Evolutionary conservation across 2,329 filamentous ascomycete genomes (phyloP).

Genomic region (Scedosporium dehoogii): DNA sequence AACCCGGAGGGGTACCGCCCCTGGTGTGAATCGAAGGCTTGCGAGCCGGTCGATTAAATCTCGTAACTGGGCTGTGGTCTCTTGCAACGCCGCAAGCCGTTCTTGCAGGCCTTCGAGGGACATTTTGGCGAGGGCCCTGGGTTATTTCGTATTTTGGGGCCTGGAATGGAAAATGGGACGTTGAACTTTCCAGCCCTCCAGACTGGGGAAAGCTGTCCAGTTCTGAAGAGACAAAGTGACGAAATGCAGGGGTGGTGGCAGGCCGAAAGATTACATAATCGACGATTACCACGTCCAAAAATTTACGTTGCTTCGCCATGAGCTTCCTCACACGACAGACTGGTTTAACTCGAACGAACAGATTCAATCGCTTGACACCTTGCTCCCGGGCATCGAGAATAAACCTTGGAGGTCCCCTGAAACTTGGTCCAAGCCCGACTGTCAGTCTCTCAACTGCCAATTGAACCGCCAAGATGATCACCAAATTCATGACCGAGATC

Average conservation of each 20-base stretch:
- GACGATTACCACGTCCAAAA: too few relatives aligned
- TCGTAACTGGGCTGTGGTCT: conserved; percentile 46
- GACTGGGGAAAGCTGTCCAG: conserved; percentile 12
- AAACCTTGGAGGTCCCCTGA: too few relatives aligned
- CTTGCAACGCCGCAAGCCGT: conserved; percentile 50
- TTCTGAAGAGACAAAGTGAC: conserved; percentile 10
- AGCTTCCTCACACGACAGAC: neutral
- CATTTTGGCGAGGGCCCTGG: conserved; percentile 22
- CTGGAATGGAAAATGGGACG: neutral
- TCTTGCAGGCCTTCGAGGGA: conserved; percentile 53
- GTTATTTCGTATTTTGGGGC: neutral
- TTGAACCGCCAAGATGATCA: conserved; percentile 56
- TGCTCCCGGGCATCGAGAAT: neutral
- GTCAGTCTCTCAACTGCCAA: neutral
- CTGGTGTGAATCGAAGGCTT: conserved; percentile 47
- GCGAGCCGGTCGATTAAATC: conserved; percentile 51
- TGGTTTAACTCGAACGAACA: neutral
- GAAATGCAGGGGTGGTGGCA: conserved; percentile 9
- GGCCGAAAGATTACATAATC: neutral
- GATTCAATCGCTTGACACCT: neutral
- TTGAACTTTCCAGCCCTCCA: neutral
- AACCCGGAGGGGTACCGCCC: conserved; percentile 40
- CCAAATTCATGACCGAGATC: conserved; percentile 76
- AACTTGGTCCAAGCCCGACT: neutral
- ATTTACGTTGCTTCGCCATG: too few relatives aligned